Base-by-base conservation (phyloP, 441 rosid genomes). In the Flueggea neowawraea region DNA sequence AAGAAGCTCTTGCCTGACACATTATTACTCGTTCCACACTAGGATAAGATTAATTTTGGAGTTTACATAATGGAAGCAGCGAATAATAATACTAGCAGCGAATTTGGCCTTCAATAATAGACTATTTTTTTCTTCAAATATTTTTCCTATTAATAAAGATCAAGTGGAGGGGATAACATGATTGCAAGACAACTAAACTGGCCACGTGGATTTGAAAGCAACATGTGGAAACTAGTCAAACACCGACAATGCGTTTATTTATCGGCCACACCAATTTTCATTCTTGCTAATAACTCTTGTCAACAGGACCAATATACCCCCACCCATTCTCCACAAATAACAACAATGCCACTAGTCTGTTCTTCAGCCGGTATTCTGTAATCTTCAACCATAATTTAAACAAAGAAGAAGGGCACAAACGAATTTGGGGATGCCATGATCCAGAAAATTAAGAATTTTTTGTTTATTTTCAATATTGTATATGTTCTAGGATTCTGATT, bases 201-300 rank as follows among this genome's bases (percentile, higher is more conserved):
- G 75, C 78, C 76, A 72, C 79, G 69, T 67, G 62, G 71, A 62
- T 13, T 44, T 55, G 70, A 74, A 69, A 79, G 69, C 74, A 63
- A 76, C 71, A n/a, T 16, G 55, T 64, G 70, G 64, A 52, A 47
- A 10, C 14, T 0, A 6, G 4, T 47, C 0, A 47, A 2, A 47
- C 39, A 36, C 76, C 61, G 62, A 69, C 70, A 68, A 44, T 64
- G 62, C 41, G 48, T 65, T 52, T 55, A 67, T 62, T 51, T 60
- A 59, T 36, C 51, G 12, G 73, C 64, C 60, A 16, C 61, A 28
- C 13, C 33, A 28, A 53, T 57, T 69, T 57, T 49, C 70, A 43
- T n/a, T 36, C 28, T 59, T 55, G 12, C 45, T 7, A 55, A 59
- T 68, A 41, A 36, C 41, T 36, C 1, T 36, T 55, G 51, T 47